Conservation (phyloP, 75 land plant genomes). For the Cryptomeria japonica region DNA sequence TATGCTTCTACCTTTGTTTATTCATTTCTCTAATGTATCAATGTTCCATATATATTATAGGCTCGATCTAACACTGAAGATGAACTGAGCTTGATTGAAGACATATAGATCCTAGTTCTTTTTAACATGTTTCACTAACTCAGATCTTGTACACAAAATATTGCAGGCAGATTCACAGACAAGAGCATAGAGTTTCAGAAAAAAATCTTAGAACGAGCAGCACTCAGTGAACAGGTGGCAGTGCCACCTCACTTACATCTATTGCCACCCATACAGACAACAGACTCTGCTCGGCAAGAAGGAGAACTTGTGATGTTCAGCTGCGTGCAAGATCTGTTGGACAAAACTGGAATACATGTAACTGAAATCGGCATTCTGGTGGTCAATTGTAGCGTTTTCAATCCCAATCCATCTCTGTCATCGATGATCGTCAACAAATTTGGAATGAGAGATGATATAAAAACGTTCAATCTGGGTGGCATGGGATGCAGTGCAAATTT, state of each 20-base stretch:
- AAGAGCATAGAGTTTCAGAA: slow-evolving; percentile 49
- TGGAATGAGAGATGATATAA: slow-evolving; percentile 53
- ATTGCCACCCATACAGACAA: slow-evolving; percentile 36
- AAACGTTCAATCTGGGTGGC: slow-evolving; percentile 70
- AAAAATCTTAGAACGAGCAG: slow-evolving; percentile 52
- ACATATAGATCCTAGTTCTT: too few relatives aligned
- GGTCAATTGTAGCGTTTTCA: slow-evolving; percentile 74
- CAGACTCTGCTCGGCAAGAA: slow-evolving; percentile 44
- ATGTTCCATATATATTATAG: too few relatives aligned
- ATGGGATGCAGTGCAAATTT: slow-evolving; percentile 89
- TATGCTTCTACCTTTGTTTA: too few relatives aligned
- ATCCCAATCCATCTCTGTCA: slow-evolving; percentile 74
- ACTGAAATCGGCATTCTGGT: slow-evolving; percentile 67
- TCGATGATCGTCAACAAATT: slow-evolving; percentile 71
- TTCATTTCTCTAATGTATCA: too few relatives aligned
- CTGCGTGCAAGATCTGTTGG: slow-evolving; percentile 54
- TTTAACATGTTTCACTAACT: too few relatives aligned
- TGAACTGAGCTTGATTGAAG: too few relatives aligned
- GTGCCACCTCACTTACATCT: slow-evolving; percentile 31
- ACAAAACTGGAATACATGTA: slow-evolving; percentile 49
- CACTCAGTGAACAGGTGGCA: slow-evolving; percentile 48
- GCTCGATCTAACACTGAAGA: too few relatives aligned
- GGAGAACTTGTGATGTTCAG: slow-evolving; percentile 61
- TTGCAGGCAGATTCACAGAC: neutral
- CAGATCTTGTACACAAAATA: neutral